A percentile compares a stretch with the other conserved stretches of the same genome.
These are phyloP conservation scores for Vigna mungo DNA, from an alignment of 306 rosid species.

Conservation along the genomic window DNA sequence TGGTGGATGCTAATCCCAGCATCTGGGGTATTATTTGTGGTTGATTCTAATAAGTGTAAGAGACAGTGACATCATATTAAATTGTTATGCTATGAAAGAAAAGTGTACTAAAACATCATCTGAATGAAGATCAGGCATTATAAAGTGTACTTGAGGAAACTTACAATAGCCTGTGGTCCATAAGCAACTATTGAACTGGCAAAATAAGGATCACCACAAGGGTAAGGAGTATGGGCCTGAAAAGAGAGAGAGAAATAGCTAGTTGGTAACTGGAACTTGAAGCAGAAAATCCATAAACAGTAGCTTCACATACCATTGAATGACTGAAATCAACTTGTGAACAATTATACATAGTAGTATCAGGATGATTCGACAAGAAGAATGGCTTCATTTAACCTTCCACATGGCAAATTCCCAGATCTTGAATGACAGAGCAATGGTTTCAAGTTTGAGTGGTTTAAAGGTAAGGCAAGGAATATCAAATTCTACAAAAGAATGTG, in stretches of 20 bases:
- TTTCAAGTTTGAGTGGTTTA: constrained; percentile 30
- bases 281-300: constrained; percentile 32
- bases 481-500: not conserved
- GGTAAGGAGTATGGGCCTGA: constrained; percentile 64
- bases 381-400: constrained; percentile 59
- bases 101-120: not conserved
- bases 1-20: constrained; percentile 67
- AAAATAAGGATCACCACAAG: constrained; percentile 65
- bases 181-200: constrained; percentile 56
- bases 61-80: not conserved
- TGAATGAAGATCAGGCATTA: not conserved
- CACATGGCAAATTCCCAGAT: constrained; percentile 47
- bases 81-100: not conserved
- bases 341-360: constrained; percentile 50
- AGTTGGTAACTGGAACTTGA: constrained; percentile 38
- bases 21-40: constrained; percentile 54
- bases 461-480: not conserved
- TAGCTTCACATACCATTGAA: constrained; percentile 63
- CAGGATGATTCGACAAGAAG: constrained; percentile 52
- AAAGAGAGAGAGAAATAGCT: constrained; percentile 15
- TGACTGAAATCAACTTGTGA: constrained; percentile 54
- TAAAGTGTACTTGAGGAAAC: constrained; percentile 40
- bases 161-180: constrained; percentile 71
- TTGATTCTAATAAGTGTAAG: constrained; percentile 44
- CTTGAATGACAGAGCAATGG: constrained; percentile 47